Percentiles rank a stretch among this genome's conserved stretches.
Evolutionary conservation across 148 eudicot species (phyloP).

Genomic region (Nepenthes mirabilis): DNA sequence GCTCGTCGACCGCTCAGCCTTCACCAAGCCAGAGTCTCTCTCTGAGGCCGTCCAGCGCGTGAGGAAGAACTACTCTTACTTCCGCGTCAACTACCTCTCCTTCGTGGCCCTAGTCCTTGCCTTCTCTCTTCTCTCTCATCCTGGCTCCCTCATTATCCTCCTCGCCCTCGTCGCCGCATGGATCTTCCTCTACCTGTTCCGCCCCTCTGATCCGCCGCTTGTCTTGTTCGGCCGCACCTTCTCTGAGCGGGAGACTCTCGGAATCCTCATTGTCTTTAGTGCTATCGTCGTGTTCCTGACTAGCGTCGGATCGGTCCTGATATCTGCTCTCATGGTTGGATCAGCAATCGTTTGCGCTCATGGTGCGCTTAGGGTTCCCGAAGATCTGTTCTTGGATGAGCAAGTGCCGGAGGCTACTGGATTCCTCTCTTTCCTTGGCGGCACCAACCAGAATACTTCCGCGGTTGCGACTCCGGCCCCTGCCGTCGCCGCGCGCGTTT

Average conservation of each 20-base stretch:
- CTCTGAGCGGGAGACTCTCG: conserved; percentile 13
- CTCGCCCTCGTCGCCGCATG: conserved; percentile 5
- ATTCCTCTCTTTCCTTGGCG: conserved; percentile 12
- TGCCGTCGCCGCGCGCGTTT: neutral
- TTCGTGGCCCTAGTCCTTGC: conserved; percentile 6
- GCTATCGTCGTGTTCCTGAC: conserved; percentile 13
- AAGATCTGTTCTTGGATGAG: neutral
- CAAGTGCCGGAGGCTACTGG: neutral
- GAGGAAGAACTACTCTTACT: conserved; percentile 13
- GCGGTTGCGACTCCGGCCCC: neutral
- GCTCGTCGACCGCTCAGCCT: conserved; percentile 14
- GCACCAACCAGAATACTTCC: neutral
- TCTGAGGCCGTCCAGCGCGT: conserved; percentile 10
- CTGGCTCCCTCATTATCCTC: conserved; percentile 11
- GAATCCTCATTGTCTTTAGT: conserved; percentile 8
- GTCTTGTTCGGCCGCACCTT: conserved; percentile 11
- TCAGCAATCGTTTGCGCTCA: conserved; percentile 9
- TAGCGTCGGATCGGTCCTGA: conserved; percentile 17
- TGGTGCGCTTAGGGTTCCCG: conserved; percentile 13
- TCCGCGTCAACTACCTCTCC: conserved; percentile 13
- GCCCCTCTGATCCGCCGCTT: conserved; percentile 16
- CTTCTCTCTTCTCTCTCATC: conserved; percentile 12
- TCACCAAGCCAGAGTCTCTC: conserved; percentile 14
- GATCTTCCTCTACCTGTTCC: conserved; percentile 8
- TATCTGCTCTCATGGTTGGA: conserved; percentile 8